Evolutionary conservation across 208 protist genomes (phyloP), one percentile per base, ranked within the genome.

Genomic region (Leishmania gerbilli): DNA sequence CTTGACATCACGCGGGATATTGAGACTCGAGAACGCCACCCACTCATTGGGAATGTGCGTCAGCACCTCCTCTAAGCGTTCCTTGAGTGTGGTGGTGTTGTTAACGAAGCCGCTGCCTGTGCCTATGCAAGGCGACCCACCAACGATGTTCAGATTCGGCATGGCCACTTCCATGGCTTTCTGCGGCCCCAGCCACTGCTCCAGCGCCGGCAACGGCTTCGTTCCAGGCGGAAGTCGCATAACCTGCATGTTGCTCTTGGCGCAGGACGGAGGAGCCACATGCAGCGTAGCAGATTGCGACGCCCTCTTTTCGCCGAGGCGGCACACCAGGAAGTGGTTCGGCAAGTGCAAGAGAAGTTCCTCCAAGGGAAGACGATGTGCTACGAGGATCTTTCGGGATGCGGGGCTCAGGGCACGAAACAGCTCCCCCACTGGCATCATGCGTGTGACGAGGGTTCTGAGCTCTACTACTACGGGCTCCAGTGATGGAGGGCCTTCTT

Each of bases 21-120:
- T 31, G 8, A 95, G 80, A 3, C 71, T 58, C 31, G 80, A 62
- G 65, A 92, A 94, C 1, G 77, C 21, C 1, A 81, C 80, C 80
- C 81, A 94, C 74, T 92, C 92, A 51, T 95, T 91, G 1, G 92
- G 92, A 40, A 95, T 91, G 82, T 93, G 90, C 72, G 83, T 82
- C 34, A 93, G 81, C 34, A 95, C 88, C 49, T 82, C 84, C 58
- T 91, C 77, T 27, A 93, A 40, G 13, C 83, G 79, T 17, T 91
- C 83, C 58, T 86, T 65, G 3, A 69, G 45, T 11, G 84, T 81
- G 47, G 40, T 45, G 19, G n/a, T 47, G 0, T 13, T 1, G 31
- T 76, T 64, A 1, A 82, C 74, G 40, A 85, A 85, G 17, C 76
- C 82, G 1, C 45, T 81, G 7, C 82, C 77, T 4, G 51, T 27